These are phyloP conservation scores for Lodderomyces margitis DNA, from an alignment of 1,139 yeast species.

Conservation along the genomic window DNA sequence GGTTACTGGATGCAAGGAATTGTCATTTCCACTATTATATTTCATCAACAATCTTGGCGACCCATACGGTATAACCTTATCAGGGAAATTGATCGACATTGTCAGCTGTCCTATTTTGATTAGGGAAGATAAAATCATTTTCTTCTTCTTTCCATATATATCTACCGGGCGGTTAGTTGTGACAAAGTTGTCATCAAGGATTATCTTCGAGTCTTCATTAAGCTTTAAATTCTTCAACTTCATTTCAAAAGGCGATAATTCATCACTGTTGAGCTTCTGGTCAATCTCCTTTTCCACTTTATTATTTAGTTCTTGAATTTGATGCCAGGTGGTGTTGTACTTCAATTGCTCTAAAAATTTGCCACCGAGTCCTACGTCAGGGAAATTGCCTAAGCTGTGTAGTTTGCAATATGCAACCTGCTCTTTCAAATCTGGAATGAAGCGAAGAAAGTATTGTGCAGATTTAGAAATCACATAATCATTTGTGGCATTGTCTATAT, in stretches of 20 bases:
- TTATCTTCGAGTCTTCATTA: slow-evolving; percentile 10
- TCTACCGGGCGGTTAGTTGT: slow-evolving; percentile 15
- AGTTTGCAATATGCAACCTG: slow-evolving; percentile 28
- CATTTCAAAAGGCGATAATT: slow-evolving; percentile 29
- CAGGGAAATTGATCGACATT: slow-evolving; percentile 35
- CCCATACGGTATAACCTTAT: slow-evolving; percentile 34
- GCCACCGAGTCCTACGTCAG: slow-evolving; percentile 36
- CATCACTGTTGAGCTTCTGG: slow-evolving; percentile 26
- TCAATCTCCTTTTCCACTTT: slow-evolving; percentile 40
- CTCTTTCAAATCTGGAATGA: slow-evolving; percentile 38
- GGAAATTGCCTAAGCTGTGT: slow-evolving; percentile 22
- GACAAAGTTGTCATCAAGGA: neutral
- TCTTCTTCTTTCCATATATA: slow-evolving; percentile 40
- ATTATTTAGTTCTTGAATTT: slow-evolving; percentile 26
- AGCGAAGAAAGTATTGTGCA: slow-evolving; percentile 40
- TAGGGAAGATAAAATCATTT: slow-evolving; percentile 34
- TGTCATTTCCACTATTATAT: slow-evolving; percentile 27
- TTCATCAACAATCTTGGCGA: slow-evolving; percentile 40
- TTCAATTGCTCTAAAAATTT: slow-evolving; percentile 29
- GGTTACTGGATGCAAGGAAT: slow-evolving; percentile 18
- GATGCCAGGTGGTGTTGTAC: slow-evolving; percentile 34
- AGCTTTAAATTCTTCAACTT: slow-evolving; percentile 33
- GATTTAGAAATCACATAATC: slow-evolving; percentile 38
- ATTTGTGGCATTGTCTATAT: slow-evolving; percentile 37
- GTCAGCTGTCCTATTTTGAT: slow-evolving; percentile 37